These are phyloP conservation scores for Ilex paraguariensis DNA, from an alignment of 305 asterid genomes.

Conservation along the genomic window DNA sequence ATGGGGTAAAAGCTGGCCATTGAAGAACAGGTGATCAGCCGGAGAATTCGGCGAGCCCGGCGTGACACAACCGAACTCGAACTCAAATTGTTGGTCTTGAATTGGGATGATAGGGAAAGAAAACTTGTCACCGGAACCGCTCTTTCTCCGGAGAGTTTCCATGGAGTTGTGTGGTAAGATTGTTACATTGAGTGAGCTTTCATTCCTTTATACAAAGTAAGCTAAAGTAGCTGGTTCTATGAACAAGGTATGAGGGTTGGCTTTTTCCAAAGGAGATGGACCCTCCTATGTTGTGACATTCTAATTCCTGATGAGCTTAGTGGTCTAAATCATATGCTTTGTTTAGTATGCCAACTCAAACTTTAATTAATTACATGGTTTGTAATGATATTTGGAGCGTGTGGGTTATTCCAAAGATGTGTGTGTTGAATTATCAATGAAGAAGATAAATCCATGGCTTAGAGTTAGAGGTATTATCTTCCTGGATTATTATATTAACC, in stretches of 20 bases:
- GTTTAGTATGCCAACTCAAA: slow-evolving; percentile 13
- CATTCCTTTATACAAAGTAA: slow-evolving; percentile 12
- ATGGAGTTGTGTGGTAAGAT: slow-evolving; percentile 16
- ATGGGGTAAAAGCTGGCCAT: slow-evolving; percentile 73
- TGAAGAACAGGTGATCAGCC: slow-evolving; percentile 68
- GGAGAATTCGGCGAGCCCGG: slow-evolving; percentile 58
- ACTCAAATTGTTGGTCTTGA: slow-evolving; percentile 36
- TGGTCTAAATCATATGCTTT: slow-evolving; percentile 31
- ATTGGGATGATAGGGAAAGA: slow-evolving; percentile 39
- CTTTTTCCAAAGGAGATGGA: slow-evolving; percentile 33
- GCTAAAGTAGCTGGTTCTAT: slow-evolving; percentile 11
- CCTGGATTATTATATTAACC: neutral
- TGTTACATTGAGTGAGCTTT: neutral
- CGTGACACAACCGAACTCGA: slow-evolving; percentile 23
- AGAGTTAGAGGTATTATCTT: too few relatives aligned
- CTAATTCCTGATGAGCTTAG: slow-evolving; percentile 13
- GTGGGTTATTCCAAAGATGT: slow-evolving; percentile 14
- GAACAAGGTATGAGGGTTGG: slow-evolving; percentile 31
- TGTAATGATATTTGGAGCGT: slow-evolving; percentile 48
- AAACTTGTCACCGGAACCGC: slow-evolving; percentile 39
- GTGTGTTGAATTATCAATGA: slow-evolving; percentile 5
- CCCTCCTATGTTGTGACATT: slow-evolving; percentile 46
- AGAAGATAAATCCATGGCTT: neutral
- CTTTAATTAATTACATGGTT: slow-evolving; percentile 19
- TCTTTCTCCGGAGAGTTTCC: slow-evolving; percentile 30